Base-by-base conservation (phyloP, 2,329 filamentous ascomycete species). In the Penicillium sp. region DNA sequence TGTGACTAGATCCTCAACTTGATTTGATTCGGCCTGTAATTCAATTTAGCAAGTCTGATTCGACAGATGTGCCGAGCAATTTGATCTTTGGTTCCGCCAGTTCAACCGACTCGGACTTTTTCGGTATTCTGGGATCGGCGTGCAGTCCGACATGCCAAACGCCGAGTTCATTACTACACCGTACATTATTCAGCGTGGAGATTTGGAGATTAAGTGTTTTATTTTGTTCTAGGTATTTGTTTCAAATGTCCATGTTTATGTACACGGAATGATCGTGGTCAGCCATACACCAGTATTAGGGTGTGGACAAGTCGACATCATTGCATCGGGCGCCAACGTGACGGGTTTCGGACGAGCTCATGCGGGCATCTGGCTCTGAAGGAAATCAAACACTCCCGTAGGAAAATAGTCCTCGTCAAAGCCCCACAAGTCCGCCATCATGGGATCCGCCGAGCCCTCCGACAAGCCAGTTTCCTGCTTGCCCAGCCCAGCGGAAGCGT, bases 351-450 rank as follows among this genome's bases (percentile, higher is more conserved):
- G 7, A 32, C 29, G 29, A 32, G 2, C 48, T 69, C 52, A 75
- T 27, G 72, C 72, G 16, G 72, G 72, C 72, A 75, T 75, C 57
- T 75, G 72, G 14, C 71, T 74, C 53, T 75, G 72, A 18, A 75
- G 60, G 44, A 75, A 75, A 58, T 75, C 72, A 58, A 75, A 75
- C 11, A 75, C 72, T 18, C 72, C 72, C n/a, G 71, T 75, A 4
- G 72, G 72, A 48, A 75, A 75, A 53, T 74, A 74, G 24, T 75
- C 72, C 50, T 75, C 72, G 24, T 75, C 71, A 39, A 74, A 74
- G 11, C 72, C 72, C 72, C 72, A 75, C 21, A 74, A 55, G 58
- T 75, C 71, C 13, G 70, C 66, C 72, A 75, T 74, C 72, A 74
- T 73, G 5, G 71, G 72, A 47, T 75, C 72, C 36, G 69, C 52